These are phyloP conservation scores for Phytophthora chlamydospora DNA, from an alignment of 352 stramenopile genomes.

Conservation along the genomic window DNA sequence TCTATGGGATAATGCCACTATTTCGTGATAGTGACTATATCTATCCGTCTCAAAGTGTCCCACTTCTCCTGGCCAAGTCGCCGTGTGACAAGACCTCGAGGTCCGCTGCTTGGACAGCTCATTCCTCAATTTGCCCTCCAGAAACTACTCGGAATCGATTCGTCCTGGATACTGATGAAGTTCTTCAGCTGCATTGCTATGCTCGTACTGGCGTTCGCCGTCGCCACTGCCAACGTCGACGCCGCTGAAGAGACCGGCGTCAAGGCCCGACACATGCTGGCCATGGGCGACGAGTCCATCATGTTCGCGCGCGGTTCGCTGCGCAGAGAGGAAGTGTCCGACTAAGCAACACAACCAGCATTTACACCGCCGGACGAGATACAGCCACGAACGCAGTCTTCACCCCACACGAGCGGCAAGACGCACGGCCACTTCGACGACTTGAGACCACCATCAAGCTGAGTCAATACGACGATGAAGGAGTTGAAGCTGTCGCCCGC, in stretches of 20 bases:
- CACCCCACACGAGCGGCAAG: conserved; percentile 3
- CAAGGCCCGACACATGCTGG: conserved; percentile 34
- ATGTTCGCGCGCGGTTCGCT: conserved; percentile 30
- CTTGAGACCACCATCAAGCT: neutral
- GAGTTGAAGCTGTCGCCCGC: neutral
- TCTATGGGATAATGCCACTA: conserved; percentile 1
- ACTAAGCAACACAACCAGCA: conserved; percentile 2
- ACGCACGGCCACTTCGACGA: conserved; percentile 5
- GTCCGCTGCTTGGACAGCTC: conserved; percentile 4
- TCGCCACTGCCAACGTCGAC: conserved; percentile 3
- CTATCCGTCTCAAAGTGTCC: conserved; percentile 1
- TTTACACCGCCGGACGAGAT: neutral
- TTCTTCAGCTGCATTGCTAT: conserved; percentile 17
- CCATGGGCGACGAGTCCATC: conserved; percentile 33
- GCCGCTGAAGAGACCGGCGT: conserved; percentile 26
- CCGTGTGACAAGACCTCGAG: conserved; percentile 8
- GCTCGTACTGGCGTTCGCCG: conserved; percentile 10
- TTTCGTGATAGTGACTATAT: conserved; percentile 7
- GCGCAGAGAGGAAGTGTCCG: conserved; percentile 25
- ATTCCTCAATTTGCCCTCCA: conserved; percentile 17
- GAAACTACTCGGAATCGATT: conserved; percentile 11
- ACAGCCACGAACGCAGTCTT: conserved; percentile 1
- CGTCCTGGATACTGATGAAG: conserved; percentile 13
- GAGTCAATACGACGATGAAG: neutral
- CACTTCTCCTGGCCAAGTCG: conserved; percentile 9